phyloP scores from a whole-genome alignment of 2,329 filamentous ascomycete genomes.

The Penicillium sp. region DNA sequence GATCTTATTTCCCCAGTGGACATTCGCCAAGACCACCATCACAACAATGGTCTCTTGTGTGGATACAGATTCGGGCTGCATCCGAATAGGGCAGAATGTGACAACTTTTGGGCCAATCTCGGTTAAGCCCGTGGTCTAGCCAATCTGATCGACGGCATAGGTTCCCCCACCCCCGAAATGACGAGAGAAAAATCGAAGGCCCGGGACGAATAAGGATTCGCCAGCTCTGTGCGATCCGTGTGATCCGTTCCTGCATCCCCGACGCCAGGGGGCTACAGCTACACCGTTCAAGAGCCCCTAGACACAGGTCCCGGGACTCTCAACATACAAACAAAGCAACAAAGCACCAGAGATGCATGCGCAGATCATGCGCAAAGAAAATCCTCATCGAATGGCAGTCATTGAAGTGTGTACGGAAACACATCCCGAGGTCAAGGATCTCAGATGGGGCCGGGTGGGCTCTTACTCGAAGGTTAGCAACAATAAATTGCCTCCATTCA shows the following conservation, averaged over 20 bases:
- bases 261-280: constrained; percentile 21
- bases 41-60: constrained; percentile 1
- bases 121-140: constrained; percentile 8
- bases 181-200: constrained; percentile 3
- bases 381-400: constrained; percentile 12
- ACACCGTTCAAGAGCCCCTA: background rate
- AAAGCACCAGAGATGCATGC: background rate
- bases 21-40: constrained; percentile 1
- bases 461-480: background rate
- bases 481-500: background rate
- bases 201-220: constrained; percentile 6
- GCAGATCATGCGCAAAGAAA: constrained; percentile 8
- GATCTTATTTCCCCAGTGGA: background rate
- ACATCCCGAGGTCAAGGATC: constrained; percentile 3
- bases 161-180: background rate
- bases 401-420: constrained; percentile 8
- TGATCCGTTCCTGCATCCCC: constrained; percentile 18
- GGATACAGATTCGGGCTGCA: constrained; percentile 2
- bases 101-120: constrained; percentile 11
- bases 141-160: constrained; percentile 8
- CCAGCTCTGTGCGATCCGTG: constrained; percentile 12
- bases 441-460: background rate
- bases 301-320: background rate
- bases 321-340: background rate
- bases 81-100: constrained; percentile 8